Conservation (phyloP, 2,329 filamentous ascomycete species). For the Hymenoscyphus repandus region DNA sequence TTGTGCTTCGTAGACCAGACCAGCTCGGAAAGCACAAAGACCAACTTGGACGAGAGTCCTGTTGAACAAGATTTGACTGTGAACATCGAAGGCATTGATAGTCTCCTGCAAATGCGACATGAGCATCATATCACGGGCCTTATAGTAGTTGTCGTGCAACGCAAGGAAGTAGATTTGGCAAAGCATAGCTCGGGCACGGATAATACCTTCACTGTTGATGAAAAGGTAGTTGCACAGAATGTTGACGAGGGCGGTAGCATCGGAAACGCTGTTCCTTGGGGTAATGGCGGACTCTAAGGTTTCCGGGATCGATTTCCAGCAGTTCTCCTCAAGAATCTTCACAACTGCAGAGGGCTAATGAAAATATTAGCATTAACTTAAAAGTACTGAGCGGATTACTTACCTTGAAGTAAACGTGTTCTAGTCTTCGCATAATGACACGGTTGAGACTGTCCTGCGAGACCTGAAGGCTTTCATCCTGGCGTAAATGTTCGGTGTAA, state of each 20-base stretch:
- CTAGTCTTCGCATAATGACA: slow-evolving; percentile 85
- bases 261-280: slow-evolving; percentile 60
- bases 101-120: slow-evolving; percentile 99
- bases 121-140: slow-evolving; percentile 96
- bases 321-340: slow-evolving; percentile 88
- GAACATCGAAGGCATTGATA: slow-evolving; percentile 93
- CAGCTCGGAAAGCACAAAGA: slow-evolving; percentile 95
- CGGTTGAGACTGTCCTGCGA: slow-evolving; percentile 88
- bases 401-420: slow-evolving; percentile 98
- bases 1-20: slow-evolving; percentile 94
- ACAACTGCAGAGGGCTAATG: slow-evolving; percentile 78
- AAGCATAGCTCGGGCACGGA: slow-evolving; percentile 92
- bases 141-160: slow-evolving; percentile 96
- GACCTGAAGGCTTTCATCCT: slow-evolving; percentile 64
- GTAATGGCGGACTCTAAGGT: slow-evolving; percentile 75
- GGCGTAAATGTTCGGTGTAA: slow-evolving; percentile 78
- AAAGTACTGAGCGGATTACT: slow-evolving; percentile 20
- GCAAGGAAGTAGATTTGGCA: slow-evolving; percentile 99
- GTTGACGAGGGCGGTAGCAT: slow-evolving; percentile 73
- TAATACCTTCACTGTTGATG: slow-evolving; percentile 89
- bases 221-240: slow-evolving; percentile 94
- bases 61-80: slow-evolving; percentile 98
- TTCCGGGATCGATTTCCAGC: slow-evolving; percentile 74
- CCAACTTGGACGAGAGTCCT: slow-evolving; percentile 95
- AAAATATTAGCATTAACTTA: slow-evolving; percentile 14